Evolutionary conservation across 164 flowering plant species (phyloP), one percentile per base, ranked within the genome.

Genomic region (Vitis labrusca): DNA sequence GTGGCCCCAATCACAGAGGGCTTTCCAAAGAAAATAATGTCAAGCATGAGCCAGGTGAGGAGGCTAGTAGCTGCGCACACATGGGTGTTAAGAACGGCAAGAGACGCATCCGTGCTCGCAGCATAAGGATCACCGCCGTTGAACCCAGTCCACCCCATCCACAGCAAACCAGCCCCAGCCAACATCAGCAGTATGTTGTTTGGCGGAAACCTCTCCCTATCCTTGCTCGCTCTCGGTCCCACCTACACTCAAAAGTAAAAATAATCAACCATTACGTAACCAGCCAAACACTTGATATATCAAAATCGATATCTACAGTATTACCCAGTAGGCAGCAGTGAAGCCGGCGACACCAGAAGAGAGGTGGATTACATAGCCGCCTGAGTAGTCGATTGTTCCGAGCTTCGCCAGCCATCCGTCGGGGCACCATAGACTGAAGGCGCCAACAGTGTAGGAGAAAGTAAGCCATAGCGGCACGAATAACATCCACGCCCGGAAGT

Each of bases 391-490:
- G 44, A 86, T 86, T 4, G 84, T 67, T 2, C 87, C 89, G 10
- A 50, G 44, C 72, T 79, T 76, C 8, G 47, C 6, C 63, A 84
- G 55, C 75, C 80, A 86, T 2, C 89, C 89, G 1, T 51, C 9
- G 1, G 71, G 80, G 19, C 70, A 70, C 85, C 83, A 84, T 2
- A 84, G 64, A 63, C 88, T 82, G 32, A 48, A 86, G 0, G 88
- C 86, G 0, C 76, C 76, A 3, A 86, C 67, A 0, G 90, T 81
- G 73, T 86, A 84, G 10, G 87, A 84, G 53, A 80, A 84, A 1
- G 86, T 82, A 1, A 85, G 62, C 91, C 89, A 89, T 8, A 84
- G 73, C 0, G 93, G 91, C 64, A 89, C 93, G 63, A 89, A 89
- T 47, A 83, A 10, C 91, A 89, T 89, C 91, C 93, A 89, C 5